phyloP scores from a whole-genome alignment of 73 alveolate species.

The Paramecium sonneborni region DNA sequence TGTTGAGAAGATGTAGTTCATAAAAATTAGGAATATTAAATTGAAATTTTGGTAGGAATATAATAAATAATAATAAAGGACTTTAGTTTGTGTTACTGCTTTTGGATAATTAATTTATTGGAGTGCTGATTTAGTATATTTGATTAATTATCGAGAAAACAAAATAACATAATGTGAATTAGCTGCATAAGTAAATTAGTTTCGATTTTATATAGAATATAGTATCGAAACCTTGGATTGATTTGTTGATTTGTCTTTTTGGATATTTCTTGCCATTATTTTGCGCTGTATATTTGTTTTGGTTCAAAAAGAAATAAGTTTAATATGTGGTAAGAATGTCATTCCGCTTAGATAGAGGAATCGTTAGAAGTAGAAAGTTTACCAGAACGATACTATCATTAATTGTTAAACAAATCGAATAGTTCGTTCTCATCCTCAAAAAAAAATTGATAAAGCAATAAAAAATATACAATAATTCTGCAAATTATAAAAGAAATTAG shows the following conservation, averaged over 20 bases:
- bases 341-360: not conserved
- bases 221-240: not conserved
- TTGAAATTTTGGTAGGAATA: not conserved
- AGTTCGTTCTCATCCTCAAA: not conserved
- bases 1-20: not conserved
- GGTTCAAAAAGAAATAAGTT: not conserved
- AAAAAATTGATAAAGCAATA: constrained; percentile 62
- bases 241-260: not conserved
- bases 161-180: not conserved
- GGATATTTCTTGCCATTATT: constrained; percentile 2
- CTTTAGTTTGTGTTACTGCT: not conserved
- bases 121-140: not conserved
- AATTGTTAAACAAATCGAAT: not conserved
- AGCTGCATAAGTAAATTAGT: not conserved
- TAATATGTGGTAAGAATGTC: constrained; percentile 27
- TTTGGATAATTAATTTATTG: not conserved
- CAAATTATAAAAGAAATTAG: not conserved
- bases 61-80: not conserved
- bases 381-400: not conserved
- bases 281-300: constrained; percentile 8
- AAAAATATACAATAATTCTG: not conserved
- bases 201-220: not conserved
- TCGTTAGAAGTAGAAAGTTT: constrained; percentile 4
- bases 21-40: not conserved
- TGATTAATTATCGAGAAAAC: not conserved